phyloP scores from a whole-genome alignment of 441 rosid species.

The Adansonia rubrostipa region DNA sequence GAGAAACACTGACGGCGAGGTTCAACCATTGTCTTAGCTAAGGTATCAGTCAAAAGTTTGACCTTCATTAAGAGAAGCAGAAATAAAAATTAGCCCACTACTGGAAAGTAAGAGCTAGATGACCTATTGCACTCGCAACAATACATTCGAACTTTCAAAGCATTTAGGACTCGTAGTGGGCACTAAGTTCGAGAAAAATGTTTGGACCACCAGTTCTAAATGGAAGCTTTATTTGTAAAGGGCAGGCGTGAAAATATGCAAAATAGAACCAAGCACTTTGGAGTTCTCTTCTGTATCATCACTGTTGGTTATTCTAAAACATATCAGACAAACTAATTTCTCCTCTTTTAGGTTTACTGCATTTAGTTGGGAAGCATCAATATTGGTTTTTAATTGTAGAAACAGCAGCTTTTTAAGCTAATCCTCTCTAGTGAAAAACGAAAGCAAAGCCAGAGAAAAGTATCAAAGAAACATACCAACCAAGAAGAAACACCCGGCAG shows the following conservation, averaged over 20 bases:
- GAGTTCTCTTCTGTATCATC: background rate
- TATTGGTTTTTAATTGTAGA: background rate
- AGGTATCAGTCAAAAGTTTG: slow-evolving; percentile 74
- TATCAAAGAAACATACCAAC: slow-evolving; percentile 62
- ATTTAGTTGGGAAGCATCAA: background rate
- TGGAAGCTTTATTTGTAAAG: background rate
- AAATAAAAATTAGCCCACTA: slow-evolving; percentile 12
- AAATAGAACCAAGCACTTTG: background rate
- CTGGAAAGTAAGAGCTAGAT: background rate
- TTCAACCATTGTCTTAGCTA: slow-evolving; percentile 92
- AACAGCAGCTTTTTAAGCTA: background rate
- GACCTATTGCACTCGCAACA: slow-evolving; percentile 10
- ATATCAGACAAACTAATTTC: background rate
- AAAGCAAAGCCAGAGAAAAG: slow-evolving; percentile 4
- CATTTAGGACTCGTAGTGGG: background rate
- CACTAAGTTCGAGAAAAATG: background rate
- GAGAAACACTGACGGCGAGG: slow-evolving; percentile 83
- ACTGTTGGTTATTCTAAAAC: background rate
- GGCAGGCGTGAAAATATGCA: background rate
- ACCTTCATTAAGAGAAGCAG: slow-evolving; percentile 48
- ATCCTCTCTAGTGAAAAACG: background rate
- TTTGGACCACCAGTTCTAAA: background rate
- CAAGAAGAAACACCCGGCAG: slow-evolving; percentile 97
- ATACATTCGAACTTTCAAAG: background rate
- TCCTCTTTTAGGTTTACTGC: background rate